phyloP scores from a whole-genome alignment of 1,139 yeast genomes.

The Suhomyces atakaporum region DNA sequence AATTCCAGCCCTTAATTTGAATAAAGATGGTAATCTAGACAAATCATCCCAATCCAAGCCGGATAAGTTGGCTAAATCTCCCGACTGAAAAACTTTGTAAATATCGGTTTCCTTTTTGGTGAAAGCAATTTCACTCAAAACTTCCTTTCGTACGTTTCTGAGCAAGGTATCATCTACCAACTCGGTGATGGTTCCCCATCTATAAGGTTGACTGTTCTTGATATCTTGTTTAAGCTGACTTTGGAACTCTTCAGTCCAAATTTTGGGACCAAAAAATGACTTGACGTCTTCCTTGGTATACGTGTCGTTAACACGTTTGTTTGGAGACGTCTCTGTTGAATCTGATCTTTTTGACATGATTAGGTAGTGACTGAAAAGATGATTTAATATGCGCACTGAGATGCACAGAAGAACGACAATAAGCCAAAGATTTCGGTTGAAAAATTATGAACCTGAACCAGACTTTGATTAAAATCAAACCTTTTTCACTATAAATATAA shows the following conservation, averaged over 20 bases:
- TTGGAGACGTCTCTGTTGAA: conserved; percentile 16
- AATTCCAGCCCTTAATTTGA: conserved; percentile 77
- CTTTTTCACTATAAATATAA: no score
- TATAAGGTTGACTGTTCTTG: conserved; percentile 67
- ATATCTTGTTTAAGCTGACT: conserved; percentile 42
- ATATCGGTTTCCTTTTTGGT: conserved; percentile 96
- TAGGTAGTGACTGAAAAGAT: conserved; percentile 1
- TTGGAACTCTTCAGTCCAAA: conserved; percentile 53
- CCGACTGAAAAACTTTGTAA: conserved; percentile 91
- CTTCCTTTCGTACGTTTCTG: conserved; percentile 80
- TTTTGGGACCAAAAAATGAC: conserved; percentile 52
- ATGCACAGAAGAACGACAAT: no score
- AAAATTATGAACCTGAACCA: no score
- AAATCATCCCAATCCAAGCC: conserved; percentile 81
- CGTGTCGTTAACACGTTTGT: conserved; percentile 24
- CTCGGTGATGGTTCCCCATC: conserved; percentile 82
- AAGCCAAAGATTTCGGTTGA: no score
- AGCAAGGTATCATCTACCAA: conserved; percentile 76
- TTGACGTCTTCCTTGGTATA: conserved; percentile 43
- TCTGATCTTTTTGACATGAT: conserved; percentile 13
- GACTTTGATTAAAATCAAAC: no score
- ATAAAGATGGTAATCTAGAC: conserved; percentile 69
- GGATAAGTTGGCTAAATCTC: conserved; percentile 90
- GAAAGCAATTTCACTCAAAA: conserved; percentile 79
- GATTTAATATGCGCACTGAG: neutral